Evolutionary conservation across 106 monocot genomes (phyloP), one percentile per base, ranked within the genome.

Genomic region (Phalaenopsis equestris): DNA sequence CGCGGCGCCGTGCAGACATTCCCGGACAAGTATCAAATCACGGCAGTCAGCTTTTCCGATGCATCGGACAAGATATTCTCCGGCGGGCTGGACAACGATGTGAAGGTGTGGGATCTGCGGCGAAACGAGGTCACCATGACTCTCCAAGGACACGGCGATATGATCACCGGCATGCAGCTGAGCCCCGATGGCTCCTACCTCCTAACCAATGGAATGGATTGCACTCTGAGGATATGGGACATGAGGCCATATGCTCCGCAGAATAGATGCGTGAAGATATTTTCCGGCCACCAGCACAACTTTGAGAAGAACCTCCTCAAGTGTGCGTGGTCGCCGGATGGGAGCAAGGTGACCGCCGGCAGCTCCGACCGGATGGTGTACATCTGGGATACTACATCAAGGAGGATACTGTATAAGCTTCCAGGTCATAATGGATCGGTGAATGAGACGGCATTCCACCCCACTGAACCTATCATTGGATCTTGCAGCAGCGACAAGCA

Each of bases 301-400:
- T 95, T 99, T 80, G 99, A 99, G 83, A 94, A 99, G 86, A 99
- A 95, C 75, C 70, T 99, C 76, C 81, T 99, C 58, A 95, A 87
- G 73, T 99, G 99, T 56, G 80, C 81, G 23, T 99, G 99, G 99
- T 93, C 94, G 0, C 93, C 95, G 2, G 99, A 99, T 80, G 95
- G 95, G 41, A 90, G 94, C 80, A 99, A 91, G 83, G 93, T 99
- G 7, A 87, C 93, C 6, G 93, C 99, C 3, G 99, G 99, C 8
- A 99, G 99, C 79, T 89, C 99, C 0, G 99, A 99, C 45, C 74
- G 99, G 24, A 99, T 99, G 99, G 99, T 99, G 17, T 99, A 99
- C 75, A 82, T 99, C 39, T 99, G 99, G 99, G 99, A 99, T 77
- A 99, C 99, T 16, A 99, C 99, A 8, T 87, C 99, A 1, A 86